Conservation (phyloP, 2,329 filamentous ascomycete genomes). For the Pyricularia grisea region DNA sequence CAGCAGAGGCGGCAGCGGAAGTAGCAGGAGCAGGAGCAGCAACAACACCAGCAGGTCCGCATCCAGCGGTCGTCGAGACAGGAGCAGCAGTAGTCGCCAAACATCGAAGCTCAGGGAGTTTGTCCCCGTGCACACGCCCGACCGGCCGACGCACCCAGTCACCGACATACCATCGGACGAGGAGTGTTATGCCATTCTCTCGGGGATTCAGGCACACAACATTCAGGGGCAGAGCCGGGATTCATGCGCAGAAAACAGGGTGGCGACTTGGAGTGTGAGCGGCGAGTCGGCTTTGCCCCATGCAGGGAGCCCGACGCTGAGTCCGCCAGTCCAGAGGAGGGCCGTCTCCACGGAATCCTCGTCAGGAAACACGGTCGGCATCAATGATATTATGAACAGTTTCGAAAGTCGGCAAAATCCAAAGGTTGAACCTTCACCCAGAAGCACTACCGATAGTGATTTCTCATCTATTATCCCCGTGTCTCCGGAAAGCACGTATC, state of each 20-base stretch:
- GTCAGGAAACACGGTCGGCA: background rate
- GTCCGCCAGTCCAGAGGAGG: background rate
- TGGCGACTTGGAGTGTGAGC: background rate
- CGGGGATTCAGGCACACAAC: background rate
- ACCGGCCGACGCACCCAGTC: constrained; percentile 13
- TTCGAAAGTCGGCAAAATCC: background rate
- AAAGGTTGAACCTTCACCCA: background rate
- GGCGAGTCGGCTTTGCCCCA: background rate
- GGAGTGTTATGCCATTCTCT: constrained; percentile 13
- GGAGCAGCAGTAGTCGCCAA: background rate
- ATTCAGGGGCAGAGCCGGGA: background rate
- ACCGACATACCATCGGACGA: constrained; percentile 17
- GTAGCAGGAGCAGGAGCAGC: background rate
- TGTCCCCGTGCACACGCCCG: constrained; percentile 14
- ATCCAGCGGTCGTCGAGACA: background rate
- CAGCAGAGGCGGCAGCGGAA: background rate
- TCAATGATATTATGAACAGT: background rate
- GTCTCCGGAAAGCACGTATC: background rate
- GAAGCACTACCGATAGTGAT: background rate
- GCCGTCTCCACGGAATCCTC: background rate
- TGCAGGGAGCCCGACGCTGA: background rate
- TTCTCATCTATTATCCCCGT: background rate
- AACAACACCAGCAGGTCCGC: background rate
- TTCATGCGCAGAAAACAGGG: background rate
- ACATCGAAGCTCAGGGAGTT: background rate